Percentiles rank a stretch among this genome's conserved stretches.
Evolutionary conservation across 352 stramenopile genomes (phyloP).

Genomic region (Globisporangium uncinulatum): DNA sequence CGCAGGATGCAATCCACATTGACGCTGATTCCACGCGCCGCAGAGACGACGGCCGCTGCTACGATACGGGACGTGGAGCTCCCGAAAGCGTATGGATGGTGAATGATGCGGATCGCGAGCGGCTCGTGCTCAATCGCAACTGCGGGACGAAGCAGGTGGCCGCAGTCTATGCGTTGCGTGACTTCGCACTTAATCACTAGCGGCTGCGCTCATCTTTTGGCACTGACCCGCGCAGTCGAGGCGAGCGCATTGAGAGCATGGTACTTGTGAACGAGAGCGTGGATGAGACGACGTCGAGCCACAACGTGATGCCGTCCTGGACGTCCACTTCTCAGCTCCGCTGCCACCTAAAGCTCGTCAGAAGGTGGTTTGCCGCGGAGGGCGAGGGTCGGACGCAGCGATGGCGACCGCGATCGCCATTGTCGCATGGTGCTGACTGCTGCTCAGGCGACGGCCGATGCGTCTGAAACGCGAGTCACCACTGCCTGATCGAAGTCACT

Average conservation of each 20-base stretch:
- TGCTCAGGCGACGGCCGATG: neutral
- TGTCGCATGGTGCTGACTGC: neutral
- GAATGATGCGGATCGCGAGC: too few species aligned
- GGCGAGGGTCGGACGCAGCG: constrained; percentile 3
- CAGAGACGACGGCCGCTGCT: too few species aligned
- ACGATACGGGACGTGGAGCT: too few species aligned
- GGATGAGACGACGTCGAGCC: neutral
- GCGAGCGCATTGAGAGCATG: neutral
- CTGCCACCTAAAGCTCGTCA: neutral
- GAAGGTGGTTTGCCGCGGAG: constrained; percentile 2
- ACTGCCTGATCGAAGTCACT: neutral
- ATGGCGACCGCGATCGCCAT: neutral
- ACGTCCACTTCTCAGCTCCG: neutral
- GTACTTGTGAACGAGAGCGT: neutral
- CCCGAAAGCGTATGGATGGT: too few species aligned
- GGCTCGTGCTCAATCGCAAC: too few species aligned
- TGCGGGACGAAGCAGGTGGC: too few species aligned
- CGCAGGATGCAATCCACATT: too few species aligned
- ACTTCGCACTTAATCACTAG: too few species aligned
- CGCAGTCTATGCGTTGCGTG: too few species aligned
- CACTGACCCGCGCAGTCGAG: neutral
- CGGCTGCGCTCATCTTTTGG: neutral
- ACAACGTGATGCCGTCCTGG: neutral
- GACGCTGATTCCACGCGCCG: too few species aligned
- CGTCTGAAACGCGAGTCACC: constrained; percentile 1